Evolutionary conservation across 306 rosid genomes (phyloP), one percentile per base, ranked within the genome.

Genomic region (Astragalus membranaceus): DNA sequence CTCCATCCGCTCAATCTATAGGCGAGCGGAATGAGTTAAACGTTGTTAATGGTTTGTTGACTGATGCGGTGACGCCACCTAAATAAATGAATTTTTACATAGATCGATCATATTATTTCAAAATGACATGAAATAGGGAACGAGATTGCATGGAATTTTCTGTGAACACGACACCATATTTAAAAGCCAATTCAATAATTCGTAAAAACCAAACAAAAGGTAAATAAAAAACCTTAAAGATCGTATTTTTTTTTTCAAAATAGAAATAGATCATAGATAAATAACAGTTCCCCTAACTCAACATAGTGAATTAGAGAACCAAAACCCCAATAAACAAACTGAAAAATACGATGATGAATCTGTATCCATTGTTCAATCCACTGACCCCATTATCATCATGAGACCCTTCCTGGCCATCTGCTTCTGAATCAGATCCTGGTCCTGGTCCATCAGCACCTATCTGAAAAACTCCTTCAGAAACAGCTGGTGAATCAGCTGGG

Each of bases 241-340:
- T 64, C 29, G 55, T 30, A 13, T 65, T 46, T 32, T 65, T 13
- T 20, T 20, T 64, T 23, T 12, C 23, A 20, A 20, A 20, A 20
- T 0, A 0, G 17, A 30, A 49, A 49, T 59, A 44, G 7, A 1
- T n/a, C n/a, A 10, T 63, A 54, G 36, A 37, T 14, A 55, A 44
- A 50, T 12, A 14, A 80, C 71, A 70, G 59, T 73, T 75, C 30
- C 70, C 36, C 55, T 32, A 64, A 8, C 36, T 7, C 10, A 44
- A 51, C 59, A 49, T 65, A 82, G 76, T 61, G 82, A 71, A 80
- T 84, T 79, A 90, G 32, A 81, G 52, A 74, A 79, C 52, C 81
- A 88, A 63, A 77, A 75, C 15, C 6, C 83, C 92, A 10, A 85
- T 10, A 56, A 82, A 43, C 46, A 94, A 74, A 76, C 91, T 75